A percentile compares a stretch with the other conserved stretches of the same genome.
Conservation (phyloP, 768 basidiomycete genomes). For the Amanita pseudoporphyria region DNA sequence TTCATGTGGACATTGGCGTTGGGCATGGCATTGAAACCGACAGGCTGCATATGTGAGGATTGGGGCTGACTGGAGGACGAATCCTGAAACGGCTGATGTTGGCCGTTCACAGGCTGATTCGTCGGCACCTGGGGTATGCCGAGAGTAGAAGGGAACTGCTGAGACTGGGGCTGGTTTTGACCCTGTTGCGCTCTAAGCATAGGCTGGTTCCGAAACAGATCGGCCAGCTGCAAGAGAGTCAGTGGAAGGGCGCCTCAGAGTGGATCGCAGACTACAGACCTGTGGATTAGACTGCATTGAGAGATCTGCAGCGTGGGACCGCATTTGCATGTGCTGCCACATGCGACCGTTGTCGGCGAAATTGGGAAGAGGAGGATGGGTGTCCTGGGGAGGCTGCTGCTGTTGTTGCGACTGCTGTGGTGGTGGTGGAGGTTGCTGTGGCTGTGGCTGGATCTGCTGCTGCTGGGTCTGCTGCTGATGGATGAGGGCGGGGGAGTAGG, state of each 20-base stretch:
- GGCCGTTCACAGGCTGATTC: constrained; percentile 19
- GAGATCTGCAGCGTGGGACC: constrained; percentile 32
- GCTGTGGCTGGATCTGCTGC: constrained; percentile 34
- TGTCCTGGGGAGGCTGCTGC: constrained; percentile 26
- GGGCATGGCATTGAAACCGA: not conserved
- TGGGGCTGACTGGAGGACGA: constrained; percentile 2
- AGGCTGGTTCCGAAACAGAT: constrained; percentile 17
- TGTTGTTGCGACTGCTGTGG: constrained; percentile 34
- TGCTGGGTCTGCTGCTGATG: constrained; percentile 31
- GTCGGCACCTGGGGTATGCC: constrained; percentile 30
- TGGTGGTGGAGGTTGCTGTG: constrained; percentile 26
- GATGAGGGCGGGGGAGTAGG: constrained; percentile 24
- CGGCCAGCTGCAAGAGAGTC: constrained; percentile 15
- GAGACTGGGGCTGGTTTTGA: constrained; percentile 33
- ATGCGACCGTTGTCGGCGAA: constrained; percentile 43
- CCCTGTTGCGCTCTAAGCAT: constrained; percentile 15
- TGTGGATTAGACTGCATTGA: constrained; percentile 32
- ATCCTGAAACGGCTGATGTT: constrained; percentile 18
- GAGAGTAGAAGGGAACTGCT: constrained; percentile 29
- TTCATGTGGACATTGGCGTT: not conserved
- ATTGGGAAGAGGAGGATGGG: constrained; percentile 28
- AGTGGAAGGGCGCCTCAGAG: constrained; percentile 4
- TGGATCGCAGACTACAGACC: constrained; percentile 28
- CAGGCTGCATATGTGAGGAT: constrained; percentile 3
- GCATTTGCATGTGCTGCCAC: constrained; percentile 40